Percentiles rank a stretch among this genome's conserved stretches.
Conservation (phyloP, 345 rosid species). For the Euphorbia peplus region DNA sequence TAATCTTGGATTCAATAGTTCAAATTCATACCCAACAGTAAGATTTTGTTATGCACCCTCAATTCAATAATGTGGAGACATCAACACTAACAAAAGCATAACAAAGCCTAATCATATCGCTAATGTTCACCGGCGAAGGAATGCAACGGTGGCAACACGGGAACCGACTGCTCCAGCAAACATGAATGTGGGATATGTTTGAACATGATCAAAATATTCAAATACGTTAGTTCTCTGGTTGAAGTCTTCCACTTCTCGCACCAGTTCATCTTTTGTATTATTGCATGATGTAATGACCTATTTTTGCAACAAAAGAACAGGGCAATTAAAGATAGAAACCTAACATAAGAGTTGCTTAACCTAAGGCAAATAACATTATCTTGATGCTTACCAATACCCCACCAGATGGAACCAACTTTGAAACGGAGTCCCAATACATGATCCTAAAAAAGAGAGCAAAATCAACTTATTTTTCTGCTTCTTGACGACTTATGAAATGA, state of each 20-base stretch:
- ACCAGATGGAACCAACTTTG: slow-evolving; percentile 76
- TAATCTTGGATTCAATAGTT: not conserved
- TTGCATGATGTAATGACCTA: slow-evolving; percentile 83
- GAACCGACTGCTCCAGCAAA: slow-evolving; percentile 86
- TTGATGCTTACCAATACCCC: slow-evolving; percentile 63
- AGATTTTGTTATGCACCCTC: not conserved
- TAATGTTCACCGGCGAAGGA: slow-evolving; percentile 51
- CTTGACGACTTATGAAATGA: not conserved
- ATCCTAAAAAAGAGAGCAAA: slow-evolving; percentile 40
- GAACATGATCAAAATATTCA: slow-evolving; percentile 69
- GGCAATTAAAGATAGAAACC: not conserved
- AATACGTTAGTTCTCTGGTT: slow-evolving; percentile 50
- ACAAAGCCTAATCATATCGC: not conserved
- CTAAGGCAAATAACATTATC: not conserved
- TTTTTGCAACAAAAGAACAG: too few species aligned
- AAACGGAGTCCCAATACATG: slow-evolving; percentile 91
- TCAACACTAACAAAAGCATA: not conserved
- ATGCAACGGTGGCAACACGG: slow-evolving; percentile 91
- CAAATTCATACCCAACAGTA: not conserved
- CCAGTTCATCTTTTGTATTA: slow-evolving; percentile 79
- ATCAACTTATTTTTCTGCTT: not conserved
- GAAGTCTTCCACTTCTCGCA: slow-evolving; percentile 70
- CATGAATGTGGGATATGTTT: slow-evolving; percentile 82
- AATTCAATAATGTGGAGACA: slow-evolving; percentile 1
- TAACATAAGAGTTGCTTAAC: not conserved